Conservation (phyloP, 2,329 filamentous ascomycete genomes). For the Colletotrichum orchidophilum region DNA sequence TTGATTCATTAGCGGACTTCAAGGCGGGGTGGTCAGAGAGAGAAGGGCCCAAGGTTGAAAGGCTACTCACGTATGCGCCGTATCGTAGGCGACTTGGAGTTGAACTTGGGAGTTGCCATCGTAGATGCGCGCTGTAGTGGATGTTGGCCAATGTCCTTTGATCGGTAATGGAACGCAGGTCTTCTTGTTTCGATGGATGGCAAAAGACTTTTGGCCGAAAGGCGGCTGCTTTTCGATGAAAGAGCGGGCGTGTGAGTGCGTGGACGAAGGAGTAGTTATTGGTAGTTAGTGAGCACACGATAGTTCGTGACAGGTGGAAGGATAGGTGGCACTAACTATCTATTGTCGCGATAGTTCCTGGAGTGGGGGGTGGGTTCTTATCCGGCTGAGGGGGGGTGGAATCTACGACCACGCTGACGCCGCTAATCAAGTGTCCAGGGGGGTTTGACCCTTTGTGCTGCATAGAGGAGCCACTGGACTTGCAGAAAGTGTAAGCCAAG, state of each 20-base stretch:
- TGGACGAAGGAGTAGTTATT: not conserved
- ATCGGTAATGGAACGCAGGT: not conserved
- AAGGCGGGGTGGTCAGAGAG: not conserved
- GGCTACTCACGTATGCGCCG: slow-evolving; percentile 76
- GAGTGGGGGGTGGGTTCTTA: not conserved
- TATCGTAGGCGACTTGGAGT: slow-evolving; percentile 84
- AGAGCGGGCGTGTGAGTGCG: not conserved
- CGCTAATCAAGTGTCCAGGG: slow-evolving; percentile 5
- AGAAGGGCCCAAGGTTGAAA: not conserved
- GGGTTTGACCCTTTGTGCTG: slow-evolving; percentile 6
- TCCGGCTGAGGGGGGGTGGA: not conserved
- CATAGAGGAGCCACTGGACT: not conserved
- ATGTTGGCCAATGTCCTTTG: not conserved
- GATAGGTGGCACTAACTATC: not conserved
- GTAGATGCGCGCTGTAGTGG: slow-evolving; percentile 28
- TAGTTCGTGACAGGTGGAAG: not conserved
- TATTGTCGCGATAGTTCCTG: not conserved
- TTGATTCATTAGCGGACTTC: not conserved
- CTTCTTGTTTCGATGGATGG: not conserved
- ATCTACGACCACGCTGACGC: not conserved
- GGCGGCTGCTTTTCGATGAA: not conserved
- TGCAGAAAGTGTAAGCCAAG: not conserved
- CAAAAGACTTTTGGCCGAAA: not conserved
- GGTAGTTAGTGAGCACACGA: not conserved
- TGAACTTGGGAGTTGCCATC: slow-evolving; percentile 63